phyloP scores from a whole-genome alignment of 768 basidiomycete species.

The Phylloporus arenicola region DNA sequence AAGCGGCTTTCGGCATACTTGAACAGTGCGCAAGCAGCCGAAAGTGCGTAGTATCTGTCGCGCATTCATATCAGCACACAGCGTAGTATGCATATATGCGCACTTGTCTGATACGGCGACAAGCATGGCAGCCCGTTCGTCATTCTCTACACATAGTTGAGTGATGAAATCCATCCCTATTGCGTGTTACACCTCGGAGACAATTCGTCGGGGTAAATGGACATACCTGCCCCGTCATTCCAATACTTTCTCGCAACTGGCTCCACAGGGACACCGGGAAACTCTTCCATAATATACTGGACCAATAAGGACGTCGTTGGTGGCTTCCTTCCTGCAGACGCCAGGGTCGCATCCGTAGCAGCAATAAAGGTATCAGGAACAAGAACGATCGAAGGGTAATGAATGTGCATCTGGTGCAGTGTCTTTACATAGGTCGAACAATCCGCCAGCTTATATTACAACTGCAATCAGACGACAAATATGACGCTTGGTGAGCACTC shows the following conservation, averaged over 20 bases:
- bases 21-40: conserved; percentile 82
- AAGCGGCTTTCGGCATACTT: conserved; percentile 70
- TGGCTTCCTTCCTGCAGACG: conserved; percentile 41
- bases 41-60: conserved; percentile 80
- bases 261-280: conserved; percentile 61
- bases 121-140: conserved; percentile 75
- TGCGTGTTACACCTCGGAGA: neutral
- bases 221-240: conserved; percentile 73
- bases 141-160: conserved; percentile 74
- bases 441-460: conserved; percentile 59
- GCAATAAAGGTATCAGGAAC: conserved; percentile 81
- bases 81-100: conserved; percentile 31
- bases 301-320: conserved; percentile 58
- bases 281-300: conserved; percentile 68
- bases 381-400: conserved; percentile 64
- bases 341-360: conserved; percentile 43
- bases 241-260: conserved; percentile 76
- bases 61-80: conserved; percentile 4
- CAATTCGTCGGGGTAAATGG: neutral
- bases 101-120: conserved; percentile 78
- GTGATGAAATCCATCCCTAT: conserved; percentile 74
- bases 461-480: neutral
- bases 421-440: conserved; percentile 88
- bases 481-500: conserved; percentile 1
- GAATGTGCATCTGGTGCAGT: conserved; percentile 77